Percentiles rank a stretch among this genome's conserved stretches.
phyloP scores from a whole-genome alignment of 129 eudicot genomes.

The Dittrichia graveolens region DNA sequence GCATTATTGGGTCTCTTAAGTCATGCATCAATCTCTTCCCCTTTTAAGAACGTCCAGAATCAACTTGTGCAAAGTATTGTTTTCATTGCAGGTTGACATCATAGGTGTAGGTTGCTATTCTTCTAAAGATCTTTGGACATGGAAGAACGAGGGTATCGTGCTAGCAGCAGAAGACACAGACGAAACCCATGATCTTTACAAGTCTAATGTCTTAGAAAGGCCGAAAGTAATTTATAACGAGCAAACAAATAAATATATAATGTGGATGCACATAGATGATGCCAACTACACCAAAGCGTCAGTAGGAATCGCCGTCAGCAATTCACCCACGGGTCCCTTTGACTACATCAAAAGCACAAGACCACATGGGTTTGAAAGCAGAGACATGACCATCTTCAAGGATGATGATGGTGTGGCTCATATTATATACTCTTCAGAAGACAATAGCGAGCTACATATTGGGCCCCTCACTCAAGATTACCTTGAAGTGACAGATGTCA shows the following conservation, averaged over 20 bases:
- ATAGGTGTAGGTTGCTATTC: constrained; percentile 98
- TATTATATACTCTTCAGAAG: constrained; percentile 80
- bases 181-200: constrained; percentile 87
- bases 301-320: constrained; percentile 72
- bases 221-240: constrained; percentile 87
- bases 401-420: constrained; percentile 83
- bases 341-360: constrained; percentile 67
- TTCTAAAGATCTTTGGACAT: constrained; percentile 90
- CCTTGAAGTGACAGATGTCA: constrained; percentile 55
- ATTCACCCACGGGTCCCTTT: constrained; percentile 82
- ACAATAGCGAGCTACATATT: constrained; percentile 88
- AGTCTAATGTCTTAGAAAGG: constrained; percentile 81
- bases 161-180: constrained; percentile 76
- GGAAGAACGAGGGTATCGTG: constrained; percentile 95
- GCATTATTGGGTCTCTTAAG: background rate
- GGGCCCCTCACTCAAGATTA: constrained; percentile 79
- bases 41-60: background rate
- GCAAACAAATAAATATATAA: constrained; percentile 72
- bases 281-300: constrained; percentile 91
- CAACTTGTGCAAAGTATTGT: background rate
- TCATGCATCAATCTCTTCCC: background rate
- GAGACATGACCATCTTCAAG: constrained; percentile 98
- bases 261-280: constrained; percentile 99
- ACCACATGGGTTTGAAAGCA: constrained; percentile 87
- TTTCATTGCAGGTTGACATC: constrained; percentile 70